Conservation (phyloP, 495 filamentous ascomycete genomes). For the Sordaria brevicollis region DNA sequence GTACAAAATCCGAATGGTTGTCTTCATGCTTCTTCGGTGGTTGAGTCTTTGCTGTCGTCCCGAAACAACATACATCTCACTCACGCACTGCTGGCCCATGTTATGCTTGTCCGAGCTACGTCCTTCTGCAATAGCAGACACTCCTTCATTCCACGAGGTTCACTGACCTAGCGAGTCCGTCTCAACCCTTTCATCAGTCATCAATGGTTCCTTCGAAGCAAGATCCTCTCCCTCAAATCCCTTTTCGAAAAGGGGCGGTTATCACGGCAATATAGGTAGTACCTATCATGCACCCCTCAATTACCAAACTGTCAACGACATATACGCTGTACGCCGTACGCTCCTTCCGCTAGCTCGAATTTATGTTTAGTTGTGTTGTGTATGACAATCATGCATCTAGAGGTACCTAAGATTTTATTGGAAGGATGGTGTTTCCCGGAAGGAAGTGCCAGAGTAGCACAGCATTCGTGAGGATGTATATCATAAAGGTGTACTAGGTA, state of each 20-base stretch:
- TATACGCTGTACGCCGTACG: neutral
- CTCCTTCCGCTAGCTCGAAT: neutral
- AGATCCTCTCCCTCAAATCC: too few relatives aligned
- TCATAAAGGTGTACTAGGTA: neutral
- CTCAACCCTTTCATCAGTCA: too few relatives aligned
- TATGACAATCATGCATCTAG: neutral
- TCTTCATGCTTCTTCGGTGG: neutral
- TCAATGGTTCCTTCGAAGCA: too few relatives aligned
- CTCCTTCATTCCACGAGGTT: too few relatives aligned
- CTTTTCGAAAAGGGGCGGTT: too few relatives aligned
- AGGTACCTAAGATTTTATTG: neutral
- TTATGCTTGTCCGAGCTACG: too few relatives aligned
- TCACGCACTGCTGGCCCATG: neutral
- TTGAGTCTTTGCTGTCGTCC: neutral
- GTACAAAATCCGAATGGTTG: neutral
- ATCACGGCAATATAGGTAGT: neutral
- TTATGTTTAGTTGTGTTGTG: too few relatives aligned
- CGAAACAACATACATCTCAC: neutral
- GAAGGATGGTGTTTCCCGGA: neutral
- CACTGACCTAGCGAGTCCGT: too few relatives aligned
- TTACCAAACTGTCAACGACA: neutral
- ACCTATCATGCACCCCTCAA: neutral
- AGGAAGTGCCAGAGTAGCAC: neutral
- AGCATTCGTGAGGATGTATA: neutral
- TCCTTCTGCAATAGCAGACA: too few relatives aligned